Conservation (phyloP, 768 basidiomycete genomes). For the Lanmaoa rubissima region DNA sequence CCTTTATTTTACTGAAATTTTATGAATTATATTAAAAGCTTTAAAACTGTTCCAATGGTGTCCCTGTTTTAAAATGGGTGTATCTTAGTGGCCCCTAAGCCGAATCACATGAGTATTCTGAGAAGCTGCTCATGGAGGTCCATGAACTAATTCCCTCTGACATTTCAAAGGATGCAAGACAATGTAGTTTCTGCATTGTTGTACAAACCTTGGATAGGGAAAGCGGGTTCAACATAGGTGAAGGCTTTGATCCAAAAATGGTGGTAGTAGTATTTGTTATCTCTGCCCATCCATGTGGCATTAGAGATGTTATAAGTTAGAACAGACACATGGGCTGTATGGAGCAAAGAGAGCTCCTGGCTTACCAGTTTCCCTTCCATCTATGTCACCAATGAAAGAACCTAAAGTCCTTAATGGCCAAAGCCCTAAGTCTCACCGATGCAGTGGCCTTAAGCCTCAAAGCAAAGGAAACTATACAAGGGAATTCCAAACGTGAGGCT, state of each 20-base stretch:
- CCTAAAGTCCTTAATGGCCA: no score
- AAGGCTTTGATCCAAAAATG: neutral
- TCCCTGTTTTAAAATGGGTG: no score
- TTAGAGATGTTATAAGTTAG: neutral
- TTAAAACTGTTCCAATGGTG: no score
- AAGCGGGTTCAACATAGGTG: neutral
- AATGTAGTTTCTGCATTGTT: neutral
- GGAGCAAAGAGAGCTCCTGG: neutral
- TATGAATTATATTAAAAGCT: no score
- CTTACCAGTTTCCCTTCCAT: neutral
- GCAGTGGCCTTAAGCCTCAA: no score
- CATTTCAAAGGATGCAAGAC: neutral
- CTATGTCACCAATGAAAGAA: neutral
- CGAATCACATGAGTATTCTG: no score
- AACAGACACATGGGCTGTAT: neutral
- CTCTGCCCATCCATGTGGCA: neutral
- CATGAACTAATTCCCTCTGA: neutral
- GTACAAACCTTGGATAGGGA: neutral
- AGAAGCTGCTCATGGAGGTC: neutral
- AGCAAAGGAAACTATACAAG: no score
- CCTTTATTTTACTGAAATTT: no score
- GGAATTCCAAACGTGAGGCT: no score
- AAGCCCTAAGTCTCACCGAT: no score
- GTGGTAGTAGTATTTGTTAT: neutral
- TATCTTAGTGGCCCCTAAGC: no score